Base-by-base conservation (phyloP, 352 stramenopile genomes). In the Pythium dissimile region DNA sequence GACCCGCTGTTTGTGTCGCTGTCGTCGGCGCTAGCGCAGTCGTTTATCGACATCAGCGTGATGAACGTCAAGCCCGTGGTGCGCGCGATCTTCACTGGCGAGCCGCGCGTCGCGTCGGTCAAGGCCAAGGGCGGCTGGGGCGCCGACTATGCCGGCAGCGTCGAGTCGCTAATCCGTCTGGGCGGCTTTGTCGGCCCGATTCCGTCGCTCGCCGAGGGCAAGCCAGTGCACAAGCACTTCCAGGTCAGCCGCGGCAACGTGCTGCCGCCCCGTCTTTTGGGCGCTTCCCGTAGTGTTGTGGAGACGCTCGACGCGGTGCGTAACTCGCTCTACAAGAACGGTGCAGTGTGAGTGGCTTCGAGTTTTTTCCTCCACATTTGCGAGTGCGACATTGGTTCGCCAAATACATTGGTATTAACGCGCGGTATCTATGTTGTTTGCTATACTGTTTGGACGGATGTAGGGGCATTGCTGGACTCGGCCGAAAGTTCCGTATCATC, bases 401-500 rank as follows among this genome's bases (percentile, higher is more conserved):
- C 47, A 59, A 65, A 59, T 59, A 67, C 39, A 53, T 60, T 50
- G 50, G 42, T 30, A 23, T 58, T 58, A 20, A 35, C 49, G 16
- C 48, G 18, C 34, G 45, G 45, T 52, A 32, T n/a, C n/a, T n/a
- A n/a, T n/a, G 34, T 37, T 56, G 20, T 31, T 43, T 46, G 12
- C 12, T 45, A 31, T 46, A 35, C 12, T 12, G 18, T 35, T 54
- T 2, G 26, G 31, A 34, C 48, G 30, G 42, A 32, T 64, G 26
- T 54, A 85, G 82, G 28, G 81, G 84, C 2, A 89, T 93, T 52
- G 75, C 78, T 21, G 78, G 77, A 27, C 59, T 94, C 21, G 81
- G 84, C 27, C 81, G 84, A 59, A 94, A 94, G 64, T 91, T 96
- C 62, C 82, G 86, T 20, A 93, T 96, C 69, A 92, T 95, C 49